Conservation (phyloP, 768 basidiomycete species). For the Inosperma sp. region DNA sequence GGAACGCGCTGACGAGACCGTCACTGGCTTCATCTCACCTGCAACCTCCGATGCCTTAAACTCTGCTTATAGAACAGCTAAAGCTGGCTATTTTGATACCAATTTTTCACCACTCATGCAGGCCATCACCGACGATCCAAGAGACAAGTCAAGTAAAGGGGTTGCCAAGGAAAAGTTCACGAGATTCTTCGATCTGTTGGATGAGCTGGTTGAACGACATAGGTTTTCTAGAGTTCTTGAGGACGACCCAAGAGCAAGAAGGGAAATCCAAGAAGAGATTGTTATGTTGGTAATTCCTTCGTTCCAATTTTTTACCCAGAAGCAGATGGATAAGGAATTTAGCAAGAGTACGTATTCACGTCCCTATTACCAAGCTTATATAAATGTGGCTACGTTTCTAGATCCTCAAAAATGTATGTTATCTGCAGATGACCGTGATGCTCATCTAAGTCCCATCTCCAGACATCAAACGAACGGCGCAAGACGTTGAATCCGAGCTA, state of each 20-base stretch:
- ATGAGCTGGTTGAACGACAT: conserved; percentile 77
- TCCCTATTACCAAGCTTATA: too few relatives aligned
- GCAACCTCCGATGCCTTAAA: conserved; percentile 59
- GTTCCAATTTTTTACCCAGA: conserved; percentile 69
- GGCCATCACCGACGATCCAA: conserved; percentile 58
- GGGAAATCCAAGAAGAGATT: conserved; percentile 64
- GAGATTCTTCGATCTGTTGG: conserved; percentile 74
- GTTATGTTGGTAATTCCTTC: conserved; percentile 73
- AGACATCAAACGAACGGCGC: conserved; percentile 77
- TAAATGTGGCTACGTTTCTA: too few relatives aligned
- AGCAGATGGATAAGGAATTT: conserved; percentile 75
- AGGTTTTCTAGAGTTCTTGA: conserved; percentile 62
- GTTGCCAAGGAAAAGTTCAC: conserved; percentile 80
- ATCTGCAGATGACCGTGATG: conserved; percentile 7
- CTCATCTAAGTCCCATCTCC: conserved; percentile 9
- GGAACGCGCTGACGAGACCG: conserved; percentile 42
- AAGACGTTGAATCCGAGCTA: conserved; percentile 69
- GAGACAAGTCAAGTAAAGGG: conserved; percentile 50
- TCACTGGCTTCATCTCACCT: conserved; percentile 52
- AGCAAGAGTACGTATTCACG: conserved; percentile 58
- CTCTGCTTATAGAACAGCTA: conserved; percentile 72
- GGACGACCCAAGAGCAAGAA: conserved; percentile 60
- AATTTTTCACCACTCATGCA: conserved; percentile 80
- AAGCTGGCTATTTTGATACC: conserved; percentile 78
- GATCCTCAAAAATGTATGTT: conserved; percentile 70